A percentile compares a stretch with the other conserved stretches of the same genome.
Evolutionary conservation across 116 monocot species (phyloP).

Genomic region (Dioscorea cayenensis): DNA sequence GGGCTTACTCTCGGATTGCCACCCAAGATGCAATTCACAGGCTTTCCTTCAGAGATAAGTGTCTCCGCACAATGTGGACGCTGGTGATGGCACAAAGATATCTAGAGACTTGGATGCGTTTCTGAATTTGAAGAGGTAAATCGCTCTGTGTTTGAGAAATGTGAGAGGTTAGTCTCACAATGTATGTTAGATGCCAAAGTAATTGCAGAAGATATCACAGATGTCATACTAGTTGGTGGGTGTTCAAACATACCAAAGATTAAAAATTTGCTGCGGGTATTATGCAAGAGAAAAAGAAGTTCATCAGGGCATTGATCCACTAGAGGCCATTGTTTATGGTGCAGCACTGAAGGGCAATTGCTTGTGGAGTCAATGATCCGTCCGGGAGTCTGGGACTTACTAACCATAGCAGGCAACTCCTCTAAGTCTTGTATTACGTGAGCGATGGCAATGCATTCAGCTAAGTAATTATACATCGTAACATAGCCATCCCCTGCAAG

Average conservation of each 20-base stretch:
- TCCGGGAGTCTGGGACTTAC: conserved; percentile 54
- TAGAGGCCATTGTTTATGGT: conserved; percentile 62
- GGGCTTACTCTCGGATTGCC: conserved; percentile 32
- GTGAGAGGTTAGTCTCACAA: conserved; percentile 43
- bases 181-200: conserved; percentile 60
- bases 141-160: conserved; percentile 33
- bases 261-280: conserved; percentile 28
- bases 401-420: conserved; percentile 59
- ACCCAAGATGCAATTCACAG: conserved; percentile 54
- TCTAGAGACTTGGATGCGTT: conserved; percentile 20
- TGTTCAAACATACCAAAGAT: conserved; percentile 60
- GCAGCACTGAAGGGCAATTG: conserved; percentile 69
- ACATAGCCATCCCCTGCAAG: conserved; percentile 61
- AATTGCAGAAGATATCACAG: conserved; percentile 40
- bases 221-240: conserved; percentile 76
- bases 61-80: conserved; percentile 37
- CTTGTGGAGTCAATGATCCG: conserved; percentile 45
- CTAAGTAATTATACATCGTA: conserved; percentile 42
- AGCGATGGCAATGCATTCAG: conserved; percentile 31
- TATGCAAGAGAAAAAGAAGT: conserved; percentile 31
- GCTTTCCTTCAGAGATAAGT: conserved; percentile 31
- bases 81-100: conserved; percentile 32
- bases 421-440: conserved; percentile 50
- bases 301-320: conserved; percentile 35
- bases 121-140: conserved; percentile 52